phyloP scores from a whole-genome alignment of 1,284 basidiomycete species.

The Cryptococcus sp. region DNA sequence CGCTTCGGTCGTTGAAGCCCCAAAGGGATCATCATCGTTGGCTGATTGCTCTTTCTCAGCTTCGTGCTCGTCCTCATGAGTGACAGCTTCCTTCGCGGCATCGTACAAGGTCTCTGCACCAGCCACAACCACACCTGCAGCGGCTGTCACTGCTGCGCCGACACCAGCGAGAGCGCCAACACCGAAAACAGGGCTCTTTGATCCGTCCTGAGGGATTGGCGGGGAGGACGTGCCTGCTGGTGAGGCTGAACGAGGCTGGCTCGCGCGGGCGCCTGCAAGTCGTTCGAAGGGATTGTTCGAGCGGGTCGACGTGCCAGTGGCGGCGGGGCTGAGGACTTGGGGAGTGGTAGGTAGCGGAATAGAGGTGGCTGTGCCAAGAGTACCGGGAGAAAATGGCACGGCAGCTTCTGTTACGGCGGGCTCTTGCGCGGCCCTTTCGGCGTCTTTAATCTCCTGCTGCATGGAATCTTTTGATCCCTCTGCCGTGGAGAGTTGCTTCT shows the following conservation, averaged over 20 bases:
- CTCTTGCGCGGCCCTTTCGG: constrained; percentile 44
- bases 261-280: constrained; percentile 50
- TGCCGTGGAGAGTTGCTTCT: constrained; percentile 86
- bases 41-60: constrained; percentile 2
- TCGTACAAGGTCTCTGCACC: constrained; percentile 28
- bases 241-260: constrained; percentile 25
- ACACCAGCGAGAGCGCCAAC: constrained; percentile 34
- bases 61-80: constrained; percentile 22
- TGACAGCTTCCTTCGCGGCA: constrained; percentile 30
- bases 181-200: constrained; percentile 16
- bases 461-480: constrained; percentile 74
- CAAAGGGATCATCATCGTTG: constrained; percentile 67
- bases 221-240: constrained; percentile 19
- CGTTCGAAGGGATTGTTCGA: constrained; percentile 95
- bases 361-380: constrained; percentile 61
- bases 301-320: constrained; percentile 58
- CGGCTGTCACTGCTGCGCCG: constrained; percentile 33
- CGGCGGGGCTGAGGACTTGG: constrained; percentile 55
- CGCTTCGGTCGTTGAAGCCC: constrained; percentile 48
- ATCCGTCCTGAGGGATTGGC: constrained; percentile 22
- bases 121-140: constrained; percentile 26
- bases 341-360: constrained; percentile 72
- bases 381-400: constrained; percentile 22
- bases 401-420: background rate
- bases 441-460: constrained; percentile 70